phyloP scores from a whole-genome alignment of 345 rosid genomes.

The Angophora floribunda region DNA sequence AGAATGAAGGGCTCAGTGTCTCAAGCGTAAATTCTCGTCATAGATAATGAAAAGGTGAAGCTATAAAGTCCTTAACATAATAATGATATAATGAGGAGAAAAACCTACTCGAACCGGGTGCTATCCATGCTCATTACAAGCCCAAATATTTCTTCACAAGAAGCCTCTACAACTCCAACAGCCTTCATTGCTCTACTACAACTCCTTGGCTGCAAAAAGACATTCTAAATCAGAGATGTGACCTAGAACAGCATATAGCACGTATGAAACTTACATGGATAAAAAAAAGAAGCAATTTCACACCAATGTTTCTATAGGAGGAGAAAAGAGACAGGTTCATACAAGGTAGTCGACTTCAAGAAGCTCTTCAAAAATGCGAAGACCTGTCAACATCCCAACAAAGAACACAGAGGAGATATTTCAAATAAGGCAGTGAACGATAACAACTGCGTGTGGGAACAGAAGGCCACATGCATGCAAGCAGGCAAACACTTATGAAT shows the following conservation, averaged over 20 bases:
- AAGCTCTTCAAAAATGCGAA: conserved; percentile 98
- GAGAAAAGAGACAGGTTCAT: conserved; percentile 16
- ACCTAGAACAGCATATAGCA: neutral
- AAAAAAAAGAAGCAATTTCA: neutral
- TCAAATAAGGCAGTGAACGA: neutral
- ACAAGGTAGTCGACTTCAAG: conserved; percentile 99
- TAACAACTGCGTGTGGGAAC: neutral
- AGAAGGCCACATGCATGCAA: neutral
- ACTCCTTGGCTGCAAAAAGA: conserved; percentile 84
- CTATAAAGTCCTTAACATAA: neutral
- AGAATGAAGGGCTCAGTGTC: neutral
- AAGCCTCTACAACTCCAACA: conserved; percentile 97
- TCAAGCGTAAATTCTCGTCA: neutral
- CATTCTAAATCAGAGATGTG: neutral
- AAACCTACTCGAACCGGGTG: conserved; percentile 94
- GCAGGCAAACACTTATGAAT: neutral
- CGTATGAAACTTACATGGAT: neutral
- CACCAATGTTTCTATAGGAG: conserved; percentile 1
- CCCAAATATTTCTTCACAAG: conserved; percentile 96
- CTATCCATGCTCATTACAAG: conserved; percentile 99
- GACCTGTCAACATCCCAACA: conserved; percentile 48
- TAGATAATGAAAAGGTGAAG: neutral
- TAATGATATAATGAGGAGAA: conserved; percentile 5
- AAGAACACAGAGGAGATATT: neutral
- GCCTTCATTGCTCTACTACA: conserved; percentile 99